These are phyloP conservation scores for Solanum ossicruentum DNA, from an alignment of 257 asterid genomes.

Conservation along the genomic window DNA sequence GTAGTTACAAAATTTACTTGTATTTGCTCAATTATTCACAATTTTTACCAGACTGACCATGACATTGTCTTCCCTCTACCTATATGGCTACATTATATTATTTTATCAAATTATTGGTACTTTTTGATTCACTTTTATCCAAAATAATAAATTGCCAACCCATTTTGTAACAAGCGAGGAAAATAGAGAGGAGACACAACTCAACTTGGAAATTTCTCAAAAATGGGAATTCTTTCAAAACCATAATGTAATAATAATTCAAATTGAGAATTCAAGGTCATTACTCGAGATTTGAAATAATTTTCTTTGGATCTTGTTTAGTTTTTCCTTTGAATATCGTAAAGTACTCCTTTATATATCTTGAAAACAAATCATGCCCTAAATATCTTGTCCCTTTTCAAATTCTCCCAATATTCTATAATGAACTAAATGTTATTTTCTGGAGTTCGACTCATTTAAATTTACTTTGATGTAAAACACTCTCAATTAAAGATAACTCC, in stretches of 20 bases:
- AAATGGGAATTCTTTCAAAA: background rate
- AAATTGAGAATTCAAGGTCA: background rate
- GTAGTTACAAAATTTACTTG: background rate
- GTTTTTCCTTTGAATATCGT: background rate
- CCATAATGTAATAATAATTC: background rate
- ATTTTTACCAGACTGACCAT: background rate
- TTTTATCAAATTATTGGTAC: background rate
- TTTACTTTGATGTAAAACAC: background rate
- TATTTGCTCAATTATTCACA: background rate
- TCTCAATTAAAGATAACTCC: background rate
- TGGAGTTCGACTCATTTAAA: background rate
- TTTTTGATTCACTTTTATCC: background rate
- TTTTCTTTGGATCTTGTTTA: constrained; percentile 7
- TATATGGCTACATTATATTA: background rate
- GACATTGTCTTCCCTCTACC: background rate
- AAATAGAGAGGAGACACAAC: background rate
- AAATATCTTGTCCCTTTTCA: background rate
- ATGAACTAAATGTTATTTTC: background rate
- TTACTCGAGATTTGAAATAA: constrained; percentile 1
- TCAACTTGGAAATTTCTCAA: background rate
- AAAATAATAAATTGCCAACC: background rate
- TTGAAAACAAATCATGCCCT: background rate
- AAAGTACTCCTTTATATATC: background rate
- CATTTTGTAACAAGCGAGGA: background rate
- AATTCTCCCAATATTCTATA: background rate